Evolutionary conservation across 2,329 filamentous ascomycete genomes (phyloP), one percentile per base, ranked within the genome.

Genomic region (Lachnellula arida): DNA sequence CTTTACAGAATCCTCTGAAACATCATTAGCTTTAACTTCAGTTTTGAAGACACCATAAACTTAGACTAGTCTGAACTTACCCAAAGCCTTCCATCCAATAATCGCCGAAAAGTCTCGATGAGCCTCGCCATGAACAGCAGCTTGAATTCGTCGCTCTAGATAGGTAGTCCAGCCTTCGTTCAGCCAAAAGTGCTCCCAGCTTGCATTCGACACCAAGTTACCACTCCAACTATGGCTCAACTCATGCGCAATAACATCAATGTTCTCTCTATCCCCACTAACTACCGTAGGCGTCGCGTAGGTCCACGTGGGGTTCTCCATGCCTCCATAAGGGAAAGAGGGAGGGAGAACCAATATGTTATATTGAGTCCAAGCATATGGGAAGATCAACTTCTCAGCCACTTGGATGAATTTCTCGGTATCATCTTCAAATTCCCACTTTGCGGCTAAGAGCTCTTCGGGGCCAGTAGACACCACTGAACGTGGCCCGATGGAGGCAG

Each of bases 271-370:
- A 67, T 93, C 89, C 48, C 93, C 93, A 55, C 88, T 94, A 68
- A 99, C 91, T 64, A 97, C 88, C 37, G 91, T 96, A 2, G 93
- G 93, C 1, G 94, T 97, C 1, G 92, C 93, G 71, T 96, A 97
- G 0, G 94, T 97, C 74, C 89, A 96, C 52, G 96, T 85, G 0
- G 92, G 92, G 70, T 97, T 96, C 72, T 96, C 91, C 88, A 91
- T 91, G 66, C 87, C 88, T 67, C 90, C 91, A 66, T 94, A 95
- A 0, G 91, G 91, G 71, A 96, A 97, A 64, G 88, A 93, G 0
- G 91, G 89, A 4, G 93, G 93, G 34, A 97, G 77, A 4, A 97
- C 87, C 22, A 97, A 77, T 9, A 96, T 89, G 64, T 97, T 97
- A 78, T 97, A 97, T 64, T 92, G 86, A 15, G 90, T 92, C 94